These are phyloP conservation scores for Lecanoromycetidae sp. DNA, from an alignment of 2,329 filamentous ascomycete genomes.

Conservation along the genomic window DNA sequence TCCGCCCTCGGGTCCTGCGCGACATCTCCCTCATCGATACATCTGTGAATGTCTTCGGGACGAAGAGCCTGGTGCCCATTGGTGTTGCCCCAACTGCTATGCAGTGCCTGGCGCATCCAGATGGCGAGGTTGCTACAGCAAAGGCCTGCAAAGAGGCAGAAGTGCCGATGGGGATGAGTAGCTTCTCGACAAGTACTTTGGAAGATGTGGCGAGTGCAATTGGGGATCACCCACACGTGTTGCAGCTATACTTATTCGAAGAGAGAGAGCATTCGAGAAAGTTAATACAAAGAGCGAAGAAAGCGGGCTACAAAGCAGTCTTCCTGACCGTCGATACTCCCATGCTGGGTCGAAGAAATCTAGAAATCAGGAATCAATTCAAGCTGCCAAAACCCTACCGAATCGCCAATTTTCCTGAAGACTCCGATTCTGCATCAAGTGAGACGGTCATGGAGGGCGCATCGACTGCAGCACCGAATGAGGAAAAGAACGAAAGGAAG, in stretches of 20 bases:
- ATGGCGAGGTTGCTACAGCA: slow-evolving; percentile 41
- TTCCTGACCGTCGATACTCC: slow-evolving; percentile 46
- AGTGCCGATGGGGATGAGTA: slow-evolving; percentile 38
- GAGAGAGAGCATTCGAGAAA: slow-evolving; percentile 34
- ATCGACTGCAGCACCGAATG: neutral
- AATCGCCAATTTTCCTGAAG: slow-evolving; percentile 33
- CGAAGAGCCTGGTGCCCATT: slow-evolving; percentile 38
- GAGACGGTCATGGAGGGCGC: slow-evolving; percentile 13
- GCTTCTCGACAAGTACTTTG: slow-evolving; percentile 34
- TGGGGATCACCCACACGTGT: slow-evolving; percentile 34
- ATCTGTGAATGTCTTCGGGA: slow-evolving; percentile 35
- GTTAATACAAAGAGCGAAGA: slow-evolving; percentile 33
- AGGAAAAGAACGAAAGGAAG: neutral
- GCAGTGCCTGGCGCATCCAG: slow-evolving; percentile 40
- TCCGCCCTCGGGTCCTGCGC: slow-evolving; percentile 26
- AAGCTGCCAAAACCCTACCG: slow-evolving; percentile 32
- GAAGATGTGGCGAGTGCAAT: slow-evolving; percentile 36
- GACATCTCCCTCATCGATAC: slow-evolving; percentile 29
- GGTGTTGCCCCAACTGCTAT: slow-evolving; percentile 44
- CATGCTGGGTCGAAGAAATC: slow-evolving; percentile 40
- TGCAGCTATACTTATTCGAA: slow-evolving; percentile 44
- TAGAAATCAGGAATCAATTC: slow-evolving; percentile 44
- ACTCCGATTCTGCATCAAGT: slow-evolving; percentile 31
- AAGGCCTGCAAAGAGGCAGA: slow-evolving; percentile 34
- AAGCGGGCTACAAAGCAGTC: slow-evolving; percentile 41